Base-by-base conservation (phyloP, 2,329 filamentous ascomycete genomes). In the Trichophyton verrucosum region DNA sequence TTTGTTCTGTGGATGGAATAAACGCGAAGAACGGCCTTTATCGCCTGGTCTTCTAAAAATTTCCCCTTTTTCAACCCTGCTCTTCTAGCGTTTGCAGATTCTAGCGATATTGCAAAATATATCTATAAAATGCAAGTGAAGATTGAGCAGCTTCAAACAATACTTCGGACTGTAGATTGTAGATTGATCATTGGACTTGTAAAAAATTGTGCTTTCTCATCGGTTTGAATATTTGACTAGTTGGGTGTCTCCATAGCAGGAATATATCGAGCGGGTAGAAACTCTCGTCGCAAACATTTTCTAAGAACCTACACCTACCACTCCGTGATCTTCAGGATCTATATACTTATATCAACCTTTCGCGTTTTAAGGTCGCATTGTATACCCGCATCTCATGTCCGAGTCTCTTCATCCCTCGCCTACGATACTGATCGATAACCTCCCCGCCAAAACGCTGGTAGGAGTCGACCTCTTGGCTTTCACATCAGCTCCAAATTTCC, bases 401-500 rank as follows among this genome's bases (percentile, higher is more conserved):
- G 55, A 44, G 7, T 64, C 66, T 11, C 64, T 67, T 42, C 65
- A 65, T 20, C 71, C 72, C 8, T 70, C 74, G n/a, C 74, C 72
- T 42, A 75, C 75, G 6, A 67, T 80, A 61, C 71, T 80, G 36
- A 69, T 79, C 64, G 72, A 73, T 36, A 60, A 72, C 46, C 74
- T 80, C 40, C 78, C 78, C 20, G 70, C 76, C 2, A 75, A 75
- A 64, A 76, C 77, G 13, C 69, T 80, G 36, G 79, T 80, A 65
- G 83, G 77, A 46, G 74, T 80, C 61, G 76, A 80, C 65, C 74
- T 80, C 20, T 77, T 86, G 57, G 82, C 83, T 53, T 86, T 86
- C 71, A 85, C 82, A 15, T 81, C 82, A 3, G 82, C 82, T 9
- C 75, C 81, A 9, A 79, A 80, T 59, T 86, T 86, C 70, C 77